Evolutionary conservation across 257 asterid species (phyloP).

Genomic region (Linderniella brevidens): DNA sequence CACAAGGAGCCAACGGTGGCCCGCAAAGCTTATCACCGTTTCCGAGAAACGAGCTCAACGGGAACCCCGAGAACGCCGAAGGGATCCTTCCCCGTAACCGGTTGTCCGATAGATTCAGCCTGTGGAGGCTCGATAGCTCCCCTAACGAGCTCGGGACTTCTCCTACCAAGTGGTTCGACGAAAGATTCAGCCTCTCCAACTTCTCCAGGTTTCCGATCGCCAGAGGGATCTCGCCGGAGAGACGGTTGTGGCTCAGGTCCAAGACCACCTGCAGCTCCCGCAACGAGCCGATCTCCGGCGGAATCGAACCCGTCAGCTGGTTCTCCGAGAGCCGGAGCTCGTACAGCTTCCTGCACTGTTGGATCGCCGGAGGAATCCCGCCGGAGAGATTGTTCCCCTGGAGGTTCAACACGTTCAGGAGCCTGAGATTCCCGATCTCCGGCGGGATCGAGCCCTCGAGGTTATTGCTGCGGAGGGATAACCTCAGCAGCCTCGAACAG

Average conservation of each 20-base stretch:
- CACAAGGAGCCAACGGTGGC: conserved; percentile 48
- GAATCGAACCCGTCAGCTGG: conserved; percentile 46
- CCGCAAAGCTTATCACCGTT: conserved; percentile 46
- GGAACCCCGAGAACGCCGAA: conserved; percentile 41
- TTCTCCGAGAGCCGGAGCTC: conserved; percentile 75
- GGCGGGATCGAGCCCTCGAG: conserved; percentile 56
- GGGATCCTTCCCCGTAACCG: conserved; percentile 50
- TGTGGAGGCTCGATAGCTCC: conserved; percentile 54
- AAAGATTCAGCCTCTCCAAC: conserved; percentile 64
- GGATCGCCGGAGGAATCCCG: conserved; percentile 44
- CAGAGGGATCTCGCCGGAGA: conserved; percentile 59
- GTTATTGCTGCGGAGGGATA: conserved; percentile 41
- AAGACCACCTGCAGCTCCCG: conserved; percentile 63
- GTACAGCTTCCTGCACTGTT: conserved; percentile 60
- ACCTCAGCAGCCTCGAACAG: conserved; percentile 47
- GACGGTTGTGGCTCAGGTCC: conserved; percentile 61
- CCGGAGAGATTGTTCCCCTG: conserved; percentile 56
- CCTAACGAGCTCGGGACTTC: conserved; percentile 49
- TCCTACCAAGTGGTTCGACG: conserved; percentile 47
- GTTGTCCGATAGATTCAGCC: conserved; percentile 50
- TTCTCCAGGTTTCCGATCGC: conserved; percentile 49
- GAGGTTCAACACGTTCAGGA: conserved; percentile 59
- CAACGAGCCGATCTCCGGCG: conserved; percentile 42
- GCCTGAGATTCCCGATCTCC: conserved; percentile 55
- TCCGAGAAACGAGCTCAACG: conserved; percentile 36